These are phyloP conservation scores for Vitis vinifera DNA, from an alignment of 164 flowering plant species.

Conservation along the genomic window ASM3070453v1 NC_081818.1:27198501-27199000, in stretches of 20 bases:
- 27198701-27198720: not conserved
- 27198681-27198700: not conserved
- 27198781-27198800: not conserved
- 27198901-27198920: not conserved
- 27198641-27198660: too few species aligned
- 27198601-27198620: not conserved
- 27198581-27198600: too few species aligned
- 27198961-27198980: constrained; percentile 11
- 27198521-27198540: not conserved
- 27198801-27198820: too few species aligned
- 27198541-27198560: not conserved
- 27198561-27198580: too few species aligned
- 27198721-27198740: not conserved
- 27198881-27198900: not conserved
- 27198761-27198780: not conserved
- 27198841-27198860: too few species aligned
- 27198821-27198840: too few species aligned
- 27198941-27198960: not conserved
- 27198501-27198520: not conserved
- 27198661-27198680: not conserved
- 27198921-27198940: not conserved
- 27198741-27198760: not conserved
- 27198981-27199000: constrained; percentile 82
- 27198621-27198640: not conserved
- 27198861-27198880: too few species aligned